These are phyloP conservation scores for Sungouiozyma ichnusensis DNA, from an alignment of 805 yeast species.

Conservation along the genomic window DNA sequence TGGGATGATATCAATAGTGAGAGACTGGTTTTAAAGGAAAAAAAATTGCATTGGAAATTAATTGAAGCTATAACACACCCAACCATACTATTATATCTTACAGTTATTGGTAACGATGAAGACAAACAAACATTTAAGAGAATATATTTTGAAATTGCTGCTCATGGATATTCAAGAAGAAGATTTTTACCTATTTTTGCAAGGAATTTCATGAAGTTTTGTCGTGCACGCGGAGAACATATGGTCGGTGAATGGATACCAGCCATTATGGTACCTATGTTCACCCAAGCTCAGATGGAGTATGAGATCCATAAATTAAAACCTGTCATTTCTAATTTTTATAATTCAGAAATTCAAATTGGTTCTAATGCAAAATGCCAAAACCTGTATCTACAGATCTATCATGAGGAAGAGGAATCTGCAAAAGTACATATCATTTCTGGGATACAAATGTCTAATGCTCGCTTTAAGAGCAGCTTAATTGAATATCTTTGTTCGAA, in stretches of 20 bases:
- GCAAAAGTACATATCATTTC: constrained; percentile 42
- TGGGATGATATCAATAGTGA: constrained; percentile 53
- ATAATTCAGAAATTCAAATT: constrained; percentile 34
- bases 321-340: constrained; percentile 42
- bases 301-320: constrained; percentile 52
- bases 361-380: constrained; percentile 9
- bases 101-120: constrained; percentile 21
- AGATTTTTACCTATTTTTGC: constrained; percentile 55
- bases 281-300: constrained; percentile 42
- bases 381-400: constrained; percentile 26
- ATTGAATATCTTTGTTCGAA: constrained; percentile 21
- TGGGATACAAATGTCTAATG: constrained; percentile 31
- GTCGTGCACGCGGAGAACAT: constrained; percentile 20
- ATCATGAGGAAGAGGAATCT: constrained; percentile 50
- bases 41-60: constrained; percentile 46
- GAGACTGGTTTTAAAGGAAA: constrained; percentile 55
- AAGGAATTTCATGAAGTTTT: constrained; percentile 35
- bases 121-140: constrained; percentile 5
- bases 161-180: constrained; percentile 50
- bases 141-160: constrained; percentile 35
- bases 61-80: constrained; percentile 42
- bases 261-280: constrained; percentile 36
- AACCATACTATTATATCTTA: constrained; percentile 31
- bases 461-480: constrained; percentile 15
- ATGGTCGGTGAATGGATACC: constrained; percentile 38